Base-by-base conservation (phyloP, 768 basidiomycete species). In the Amanita pallidorosea region DNA sequence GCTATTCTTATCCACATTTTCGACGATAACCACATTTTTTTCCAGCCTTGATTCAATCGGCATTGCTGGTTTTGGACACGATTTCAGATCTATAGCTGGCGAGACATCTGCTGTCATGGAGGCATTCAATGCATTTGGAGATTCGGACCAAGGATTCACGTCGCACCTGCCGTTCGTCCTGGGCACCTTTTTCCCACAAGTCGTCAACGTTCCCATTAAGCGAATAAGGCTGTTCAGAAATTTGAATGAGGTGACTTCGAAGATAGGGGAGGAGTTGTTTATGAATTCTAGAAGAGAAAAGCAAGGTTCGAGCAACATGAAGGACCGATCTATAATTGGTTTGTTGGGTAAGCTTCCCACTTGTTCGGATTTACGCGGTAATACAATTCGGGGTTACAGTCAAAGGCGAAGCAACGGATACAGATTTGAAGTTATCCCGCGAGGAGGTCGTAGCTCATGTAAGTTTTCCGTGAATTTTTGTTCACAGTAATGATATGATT, bases 11-110 rank as follows among this genome's bases (percentile, higher is more conserved):
- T 41, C 13, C 22, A n/a, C 12, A 42, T 29, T 17, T 27, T 2
- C 18, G 22, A 22, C 34, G 3, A 37, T 41, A 38, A 15, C 37
- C 31, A 31, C 31, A 18, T 7, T 34, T 27, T 18, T 7, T 27
- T 27, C 1, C 7, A 76, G 75, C 5, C 58, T 79, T 5, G 78
- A 80, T 52, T 67, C 58, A 15, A 67, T 79, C 33, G 75, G 77
- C 7, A 65, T 72, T 22, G 72, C 73, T 2, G 71, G 71, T 0
- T 79, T 79, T 54, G 69, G 70, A n/a, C 69, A 78, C 23, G 67
- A 79, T 57, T 82, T 83, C 54, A 69, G 71, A 8, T 62, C 74
- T 0, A 65, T 82, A 4, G 69, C 75, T 13, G 79, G 79, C 7
- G 68, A 73, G 49, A 60, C 57, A 15, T 65, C 74, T 3, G 53